Conservation (phyloP, 2,329 filamentous ascomycete species). For the Phaeosphaeriaceae sp. region DNA sequence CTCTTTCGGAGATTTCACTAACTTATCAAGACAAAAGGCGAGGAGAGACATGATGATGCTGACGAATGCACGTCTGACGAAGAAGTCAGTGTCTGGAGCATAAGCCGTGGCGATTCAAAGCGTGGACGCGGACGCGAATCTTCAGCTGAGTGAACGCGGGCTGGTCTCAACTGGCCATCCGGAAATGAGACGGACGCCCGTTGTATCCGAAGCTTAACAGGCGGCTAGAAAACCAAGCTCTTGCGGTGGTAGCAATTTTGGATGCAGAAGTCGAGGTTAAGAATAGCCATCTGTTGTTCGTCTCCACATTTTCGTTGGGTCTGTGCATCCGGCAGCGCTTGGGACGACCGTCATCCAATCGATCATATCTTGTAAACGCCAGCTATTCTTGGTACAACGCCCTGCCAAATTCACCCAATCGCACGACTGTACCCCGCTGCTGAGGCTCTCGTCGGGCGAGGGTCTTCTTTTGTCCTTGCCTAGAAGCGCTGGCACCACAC, state of each 20-base stretch:
- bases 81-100: not conserved
- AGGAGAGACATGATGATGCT: not conserved
- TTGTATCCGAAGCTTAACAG: constrained; percentile 6
- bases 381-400: constrained; percentile 25
- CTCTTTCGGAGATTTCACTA: too few species aligned
- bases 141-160: not conserved
- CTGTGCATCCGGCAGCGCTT: constrained; percentile 23
- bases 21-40: not conserved
- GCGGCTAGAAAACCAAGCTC: constrained; percentile 16
- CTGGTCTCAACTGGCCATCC: not conserved
- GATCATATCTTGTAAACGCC: constrained; percentile 28
- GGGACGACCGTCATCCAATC: constrained; percentile 25
- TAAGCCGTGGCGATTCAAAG: not conserved
- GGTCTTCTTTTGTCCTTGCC: constrained; percentile 32
- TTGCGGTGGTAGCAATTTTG: constrained; percentile 3
- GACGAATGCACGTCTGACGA: not conserved
- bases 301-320: constrained; percentile 14
- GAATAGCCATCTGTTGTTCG: constrained; percentile 18
- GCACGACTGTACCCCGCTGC: constrained; percentile 5
- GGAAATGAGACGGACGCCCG: constrained; percentile 5
- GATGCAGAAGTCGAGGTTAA: constrained; percentile 8
- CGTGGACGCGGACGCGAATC: not conserved
- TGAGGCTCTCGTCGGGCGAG: constrained; percentile 24
- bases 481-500: constrained; percentile 37
- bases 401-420: constrained; percentile 30